A percentile compares a stretch with the other conserved stretches of the same genome.
Conservation (phyloP, 176 grass and related monocot genomes). For the Leersia perrieri region DNA sequence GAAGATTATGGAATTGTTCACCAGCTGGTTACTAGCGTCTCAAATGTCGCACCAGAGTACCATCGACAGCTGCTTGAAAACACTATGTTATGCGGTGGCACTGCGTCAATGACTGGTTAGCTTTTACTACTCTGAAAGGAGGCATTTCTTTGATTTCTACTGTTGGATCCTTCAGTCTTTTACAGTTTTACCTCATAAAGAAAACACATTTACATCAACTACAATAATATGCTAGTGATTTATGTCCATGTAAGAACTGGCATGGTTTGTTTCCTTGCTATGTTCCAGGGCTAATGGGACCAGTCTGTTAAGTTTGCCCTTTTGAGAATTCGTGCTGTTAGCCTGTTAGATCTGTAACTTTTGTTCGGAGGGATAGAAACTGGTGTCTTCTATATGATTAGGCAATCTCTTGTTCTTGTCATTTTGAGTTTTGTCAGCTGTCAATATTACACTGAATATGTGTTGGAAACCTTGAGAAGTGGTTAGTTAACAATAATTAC, state of each 20-base stretch:
- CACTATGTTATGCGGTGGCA: conserved; percentile 91
- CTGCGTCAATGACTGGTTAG: conserved; percentile 75
- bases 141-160: conserved; percentile 2
- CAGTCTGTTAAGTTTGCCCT: not conserved
- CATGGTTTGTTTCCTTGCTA: not conserved
- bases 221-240: not conserved
- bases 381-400: conserved; percentile 3
- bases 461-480: not conserved
- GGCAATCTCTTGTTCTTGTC: conserved; percentile 6
- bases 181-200: conserved; percentile 13
- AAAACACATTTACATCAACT: not conserved
- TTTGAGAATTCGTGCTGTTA: not conserved
- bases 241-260: conserved; percentile 3
- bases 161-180: conserved; percentile 2
- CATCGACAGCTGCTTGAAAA: conserved; percentile 91
- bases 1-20: conserved; percentile 97
- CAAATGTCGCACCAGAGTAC: conserved; percentile 85
- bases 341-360: not conserved
- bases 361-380: conserved; percentile 4
- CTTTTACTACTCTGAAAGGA: conserved; percentile 27
- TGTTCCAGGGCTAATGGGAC: not conserved
- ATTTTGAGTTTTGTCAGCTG: not conserved
- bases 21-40: conserved; percentile 73
- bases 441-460: conserved; percentile 2
- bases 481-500: not conserved